phyloP scores from a whole-genome alignment of 2,329 filamentous ascomycete genomes.

The Periglandula ipomoeae region DNA sequence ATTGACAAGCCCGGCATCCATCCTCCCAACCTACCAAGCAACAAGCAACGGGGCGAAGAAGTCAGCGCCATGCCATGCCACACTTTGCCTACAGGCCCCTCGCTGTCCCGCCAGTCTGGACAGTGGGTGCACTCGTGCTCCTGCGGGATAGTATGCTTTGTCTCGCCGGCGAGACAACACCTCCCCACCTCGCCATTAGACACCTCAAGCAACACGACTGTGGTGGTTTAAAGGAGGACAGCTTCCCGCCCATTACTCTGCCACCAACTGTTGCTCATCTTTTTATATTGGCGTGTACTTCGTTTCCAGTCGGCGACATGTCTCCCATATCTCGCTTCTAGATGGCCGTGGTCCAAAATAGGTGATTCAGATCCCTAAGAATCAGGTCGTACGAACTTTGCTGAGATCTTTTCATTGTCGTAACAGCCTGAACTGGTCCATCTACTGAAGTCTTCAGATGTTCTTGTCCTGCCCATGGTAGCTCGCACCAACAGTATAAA shows the following conservation, averaged over 20 bases:
- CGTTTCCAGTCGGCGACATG: conserved; percentile 4
- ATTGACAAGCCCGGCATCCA: background rate
- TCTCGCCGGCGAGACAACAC: conserved; percentile 11
- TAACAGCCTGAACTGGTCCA: conserved; percentile 5
- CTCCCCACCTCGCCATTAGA: conserved; percentile 3
- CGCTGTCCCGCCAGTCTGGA: conserved; percentile 1
- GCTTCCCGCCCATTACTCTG: background rate
- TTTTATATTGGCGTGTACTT: conserved; percentile 2
- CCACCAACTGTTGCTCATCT: background rate
- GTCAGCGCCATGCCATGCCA: background rate
- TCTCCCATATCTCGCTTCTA: conserved; percentile 23
- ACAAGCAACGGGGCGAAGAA: background rate
- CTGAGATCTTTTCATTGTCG: conserved; percentile 17
- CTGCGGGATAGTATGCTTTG: conserved; percentile 8
- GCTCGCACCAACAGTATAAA: conserved; percentile 6
- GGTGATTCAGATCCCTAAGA: conserved; percentile 26
- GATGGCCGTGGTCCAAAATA: conserved; percentile 25
- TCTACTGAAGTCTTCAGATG: conserved; percentile 8
- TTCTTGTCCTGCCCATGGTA: background rate
- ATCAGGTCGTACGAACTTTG: conserved; percentile 24
- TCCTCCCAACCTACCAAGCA: background rate
- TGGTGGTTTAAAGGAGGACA: conserved; percentile 5
- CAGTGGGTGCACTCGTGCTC: conserved; percentile 4
- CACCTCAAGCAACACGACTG: conserved; percentile 1
- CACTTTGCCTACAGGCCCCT: conserved; percentile 1